Evolutionary conservation across 2,329 filamentous ascomycete genomes (phyloP).

Genomic region (Aureobasidium melanogenum): DNA sequence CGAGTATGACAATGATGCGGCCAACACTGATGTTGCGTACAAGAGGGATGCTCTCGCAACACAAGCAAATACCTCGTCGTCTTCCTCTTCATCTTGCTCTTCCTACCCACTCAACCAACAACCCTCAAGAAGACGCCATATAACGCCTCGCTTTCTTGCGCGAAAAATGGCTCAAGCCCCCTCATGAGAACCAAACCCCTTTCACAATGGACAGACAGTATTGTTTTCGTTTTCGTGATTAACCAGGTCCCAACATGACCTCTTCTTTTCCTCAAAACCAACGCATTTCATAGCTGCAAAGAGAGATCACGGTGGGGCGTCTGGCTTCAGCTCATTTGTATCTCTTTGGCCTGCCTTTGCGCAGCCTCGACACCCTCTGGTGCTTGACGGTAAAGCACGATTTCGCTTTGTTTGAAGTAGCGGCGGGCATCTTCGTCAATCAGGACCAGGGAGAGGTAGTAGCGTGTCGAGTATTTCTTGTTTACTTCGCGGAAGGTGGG

Average conservation of each 20-base stretch:
- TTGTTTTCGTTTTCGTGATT: not conserved
- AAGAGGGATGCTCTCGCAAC: not conserved
- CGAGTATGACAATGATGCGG: not conserved
- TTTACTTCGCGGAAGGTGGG: conserved; percentile 99
- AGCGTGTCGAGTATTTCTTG: conserved; percentile 98
- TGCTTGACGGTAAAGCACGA: conserved; percentile 82
- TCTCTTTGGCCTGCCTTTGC: conserved; percentile 38
- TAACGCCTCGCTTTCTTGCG: conserved; percentile 1
- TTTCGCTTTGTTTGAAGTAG: conserved; percentile 99
- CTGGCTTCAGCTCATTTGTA: conserved; percentile 25
- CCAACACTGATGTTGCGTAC: not conserved
- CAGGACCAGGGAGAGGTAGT: conserved; percentile 84
- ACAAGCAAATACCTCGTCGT: too few species aligned
- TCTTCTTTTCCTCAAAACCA: not conserved
- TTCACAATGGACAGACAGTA: not conserved
- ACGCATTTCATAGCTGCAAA: not conserved
- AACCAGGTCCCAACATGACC: not conserved
- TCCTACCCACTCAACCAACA: not conserved
- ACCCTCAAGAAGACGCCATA: not conserved
- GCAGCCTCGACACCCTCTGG: conserved; percentile 42
- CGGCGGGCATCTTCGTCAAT: conserved; percentile 68
- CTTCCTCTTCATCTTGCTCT: not conserved
- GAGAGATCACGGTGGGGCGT: conserved; percentile 7
- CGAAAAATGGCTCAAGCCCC: not conserved
- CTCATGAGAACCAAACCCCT: not conserved